phyloP scores from a whole-genome alignment of 1,284 basidiomycete genomes.

The Phlebopus sp. region DNA sequence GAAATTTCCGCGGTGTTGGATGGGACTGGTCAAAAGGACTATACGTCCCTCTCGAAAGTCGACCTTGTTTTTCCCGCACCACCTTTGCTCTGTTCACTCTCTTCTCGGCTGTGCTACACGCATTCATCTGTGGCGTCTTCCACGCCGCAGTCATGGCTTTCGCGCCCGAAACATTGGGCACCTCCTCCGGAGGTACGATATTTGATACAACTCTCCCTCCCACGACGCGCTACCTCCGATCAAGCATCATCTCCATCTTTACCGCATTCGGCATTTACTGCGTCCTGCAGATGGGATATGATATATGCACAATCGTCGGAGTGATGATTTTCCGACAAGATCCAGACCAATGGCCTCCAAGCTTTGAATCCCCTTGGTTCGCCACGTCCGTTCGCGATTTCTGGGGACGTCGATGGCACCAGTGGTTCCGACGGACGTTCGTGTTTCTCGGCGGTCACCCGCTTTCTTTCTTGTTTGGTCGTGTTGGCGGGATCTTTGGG shows the following conservation, averaged over 20 bases:
- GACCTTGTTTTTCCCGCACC: conserved; percentile 29
- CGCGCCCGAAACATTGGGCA: conserved; percentile 33
- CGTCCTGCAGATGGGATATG: conserved; percentile 41
- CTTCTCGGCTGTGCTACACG: conserved; percentile 32
- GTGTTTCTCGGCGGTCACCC: conserved; percentile 31
- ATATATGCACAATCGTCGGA: conserved; percentile 39
- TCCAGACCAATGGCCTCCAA: conserved; percentile 35
- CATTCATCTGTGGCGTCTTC: conserved; percentile 40
- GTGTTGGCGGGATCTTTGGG: conserved; percentile 45
- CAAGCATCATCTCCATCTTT: conserved; percentile 39
- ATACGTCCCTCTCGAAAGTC: conserved; percentile 41
- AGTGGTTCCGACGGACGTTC: conserved; percentile 35
- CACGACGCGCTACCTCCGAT: conserved; percentile 39
- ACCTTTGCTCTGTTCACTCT: conserved; percentile 38
- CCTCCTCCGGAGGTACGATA: conserved; percentile 43
- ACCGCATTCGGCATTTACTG: conserved; percentile 41
- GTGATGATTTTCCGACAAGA: conserved; percentile 36
- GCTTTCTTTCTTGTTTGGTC: conserved; percentile 39
- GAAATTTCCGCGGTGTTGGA: conserved; percentile 48
- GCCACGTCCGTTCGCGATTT: conserved; percentile 36
- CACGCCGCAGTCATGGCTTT: conserved; percentile 41
- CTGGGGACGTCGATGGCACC: conserved; percentile 46
- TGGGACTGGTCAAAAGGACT: conserved; percentile 42
- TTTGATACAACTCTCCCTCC: conserved; percentile 44
- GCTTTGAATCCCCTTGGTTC: conserved; percentile 37